phyloP scores from a whole-genome alignment of 129 eudicot species.

The Logfia minima region DNA sequence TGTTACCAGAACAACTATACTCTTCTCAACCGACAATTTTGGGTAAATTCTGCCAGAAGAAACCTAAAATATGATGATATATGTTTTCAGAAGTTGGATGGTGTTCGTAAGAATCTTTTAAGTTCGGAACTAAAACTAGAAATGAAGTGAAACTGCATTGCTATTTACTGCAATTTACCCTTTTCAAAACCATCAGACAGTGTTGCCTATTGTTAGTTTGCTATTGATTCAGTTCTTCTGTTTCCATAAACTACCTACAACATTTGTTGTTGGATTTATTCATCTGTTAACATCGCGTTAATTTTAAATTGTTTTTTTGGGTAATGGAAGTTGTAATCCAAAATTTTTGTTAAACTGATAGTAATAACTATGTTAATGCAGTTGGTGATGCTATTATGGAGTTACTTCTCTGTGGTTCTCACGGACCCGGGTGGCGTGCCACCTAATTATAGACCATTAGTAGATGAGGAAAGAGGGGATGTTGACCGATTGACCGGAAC shows the following conservation, averaged over 20 bases:
- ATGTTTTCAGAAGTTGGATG: background rate
- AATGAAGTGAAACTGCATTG: background rate
- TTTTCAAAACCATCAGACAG: background rate
- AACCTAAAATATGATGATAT: background rate
- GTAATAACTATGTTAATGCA: conserved; percentile 33
- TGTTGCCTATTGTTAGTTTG: background rate
- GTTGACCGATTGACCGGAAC: conserved; percentile 57
- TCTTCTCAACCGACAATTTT: background rate
- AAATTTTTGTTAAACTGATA: background rate
- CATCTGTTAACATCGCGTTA: background rate
- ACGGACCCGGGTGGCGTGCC: conserved; percentile 93
- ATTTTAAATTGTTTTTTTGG: background rate
- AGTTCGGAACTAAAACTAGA: background rate
- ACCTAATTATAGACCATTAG: conserved; percentile 67
- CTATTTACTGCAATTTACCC: background rate
- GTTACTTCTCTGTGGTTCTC: conserved; percentile 84
- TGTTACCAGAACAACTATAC: background rate
- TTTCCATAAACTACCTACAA: conserved; percentile 10
- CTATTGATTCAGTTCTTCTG: background rate
- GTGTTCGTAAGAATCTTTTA: background rate
- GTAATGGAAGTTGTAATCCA: background rate
- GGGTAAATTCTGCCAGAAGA: background rate
- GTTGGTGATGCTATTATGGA: conserved; percentile 93
- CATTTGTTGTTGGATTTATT: background rate
- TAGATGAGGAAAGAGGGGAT: conserved; percentile 85